Percentiles rank a stretch among this genome's conserved stretches.
phyloP scores from a whole-genome alignment of 1,284 basidiomycete species.

The Pascua sp. region DNA sequence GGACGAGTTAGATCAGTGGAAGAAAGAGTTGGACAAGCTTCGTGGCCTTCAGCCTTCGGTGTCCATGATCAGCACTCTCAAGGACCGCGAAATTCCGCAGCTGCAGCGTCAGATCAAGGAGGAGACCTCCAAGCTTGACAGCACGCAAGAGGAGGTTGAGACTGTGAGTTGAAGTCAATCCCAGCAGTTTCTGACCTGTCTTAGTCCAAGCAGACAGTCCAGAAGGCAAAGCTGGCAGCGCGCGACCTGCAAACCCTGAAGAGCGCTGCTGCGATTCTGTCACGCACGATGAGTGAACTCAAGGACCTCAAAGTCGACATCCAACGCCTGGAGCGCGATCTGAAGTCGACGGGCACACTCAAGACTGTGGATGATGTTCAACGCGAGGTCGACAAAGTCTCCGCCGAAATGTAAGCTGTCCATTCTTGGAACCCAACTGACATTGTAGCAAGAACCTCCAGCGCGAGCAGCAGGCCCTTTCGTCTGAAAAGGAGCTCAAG shows the following conservation, averaged over 20 bases:
- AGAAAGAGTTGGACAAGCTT: slow-evolving; percentile 58
- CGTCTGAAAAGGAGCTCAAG: slow-evolving; percentile 66
- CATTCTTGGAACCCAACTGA: neutral
- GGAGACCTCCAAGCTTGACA: slow-evolving; percentile 58
- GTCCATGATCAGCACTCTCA: slow-evolving; percentile 52
- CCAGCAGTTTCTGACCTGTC: neutral
- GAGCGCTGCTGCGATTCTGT: slow-evolving; percentile 62
- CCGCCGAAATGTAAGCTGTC: slow-evolving; percentile 62
- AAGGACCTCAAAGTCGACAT: slow-evolving; percentile 65
- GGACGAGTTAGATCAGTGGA: slow-evolving; percentile 61
- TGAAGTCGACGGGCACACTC: slow-evolving; percentile 67
- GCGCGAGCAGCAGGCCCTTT: slow-evolving; percentile 61
- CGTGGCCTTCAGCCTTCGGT: slow-evolving; percentile 59
- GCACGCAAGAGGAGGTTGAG: slow-evolving; percentile 57
- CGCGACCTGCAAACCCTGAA: slow-evolving; percentile 66
- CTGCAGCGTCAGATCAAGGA: slow-evolving; percentile 64
- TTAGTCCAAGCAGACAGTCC: slow-evolving; percentile 36
- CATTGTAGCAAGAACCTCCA: slow-evolving; percentile 64
- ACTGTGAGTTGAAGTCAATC: slow-evolving; percentile 30
- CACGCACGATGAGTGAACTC: slow-evolving; percentile 63
- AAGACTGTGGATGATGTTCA: slow-evolving; percentile 84
- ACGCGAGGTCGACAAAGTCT: slow-evolving; percentile 63
- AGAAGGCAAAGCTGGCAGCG: slow-evolving; percentile 38
- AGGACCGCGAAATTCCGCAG: slow-evolving; percentile 61
- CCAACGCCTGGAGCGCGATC: slow-evolving; percentile 62